These are phyloP conservation scores for Clonostachys sp. DNA, from an alignment of 2,329 filamentous ascomycete species.

Conservation along the genomic window DNA sequence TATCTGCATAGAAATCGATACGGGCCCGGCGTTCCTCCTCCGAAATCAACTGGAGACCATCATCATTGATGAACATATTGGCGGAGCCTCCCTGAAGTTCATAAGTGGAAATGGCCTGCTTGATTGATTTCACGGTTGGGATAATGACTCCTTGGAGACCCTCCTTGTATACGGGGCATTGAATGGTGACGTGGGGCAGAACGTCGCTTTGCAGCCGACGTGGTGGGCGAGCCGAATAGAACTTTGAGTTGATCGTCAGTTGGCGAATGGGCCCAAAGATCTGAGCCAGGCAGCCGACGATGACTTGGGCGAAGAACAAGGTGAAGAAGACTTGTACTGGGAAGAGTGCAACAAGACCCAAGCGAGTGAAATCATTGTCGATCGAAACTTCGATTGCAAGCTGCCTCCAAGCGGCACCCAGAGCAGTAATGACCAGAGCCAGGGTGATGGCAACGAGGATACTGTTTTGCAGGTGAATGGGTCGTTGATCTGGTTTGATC, in stretches of 20 bases:
- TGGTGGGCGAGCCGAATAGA: constrained; percentile 71
- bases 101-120: constrained; percentile 72
- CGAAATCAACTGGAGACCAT: constrained; percentile 64
- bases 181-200: constrained; percentile 74
- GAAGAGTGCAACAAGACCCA: constrained; percentile 61
- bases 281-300: constrained; percentile 71
- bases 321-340: constrained; percentile 78
- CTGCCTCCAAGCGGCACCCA: constrained; percentile 67
- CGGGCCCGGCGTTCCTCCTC: constrained; percentile 58
- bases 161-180: constrained; percentile 87
- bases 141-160: constrained; percentile 70
- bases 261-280: constrained; percentile 72
- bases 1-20: constrained; percentile 64
- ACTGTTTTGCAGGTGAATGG: constrained; percentile 66
- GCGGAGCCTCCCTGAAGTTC: constrained; percentile 74
- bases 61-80: constrained; percentile 74
- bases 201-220: constrained; percentile 50
- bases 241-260: constrained; percentile 72
- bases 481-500: constrained; percentile 58
- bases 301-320: constrained; percentile 75
- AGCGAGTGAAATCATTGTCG: constrained; percentile 56
- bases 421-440: constrained; percentile 56
- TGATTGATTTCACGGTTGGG: constrained; percentile 73
- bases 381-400: constrained; percentile 65
- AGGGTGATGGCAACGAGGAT: constrained; percentile 64